phyloP scores from a whole-genome alignment of 345 rosid genomes.

The Citrus glauca region DNA sequence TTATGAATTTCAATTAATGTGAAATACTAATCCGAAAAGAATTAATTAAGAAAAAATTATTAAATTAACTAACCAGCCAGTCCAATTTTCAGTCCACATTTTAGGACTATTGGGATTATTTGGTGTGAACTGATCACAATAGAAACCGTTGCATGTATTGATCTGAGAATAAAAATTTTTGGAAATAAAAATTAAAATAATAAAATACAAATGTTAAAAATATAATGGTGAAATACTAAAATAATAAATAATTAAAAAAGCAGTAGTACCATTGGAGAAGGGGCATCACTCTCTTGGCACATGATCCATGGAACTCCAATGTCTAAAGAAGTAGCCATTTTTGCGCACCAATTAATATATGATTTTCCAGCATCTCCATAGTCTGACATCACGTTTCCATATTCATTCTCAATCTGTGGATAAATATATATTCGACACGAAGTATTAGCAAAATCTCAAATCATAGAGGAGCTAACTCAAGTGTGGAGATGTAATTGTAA shows the following conservation, averaged over 20 bases:
- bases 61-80: conserved; percentile 45
- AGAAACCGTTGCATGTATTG: conserved; percentile 53
- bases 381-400: conserved; percentile 48
- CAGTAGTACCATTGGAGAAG: conserved; percentile 35
- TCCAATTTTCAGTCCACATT: conserved; percentile 75
- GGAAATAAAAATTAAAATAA: no score
- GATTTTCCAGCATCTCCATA: conserved; percentile 58
- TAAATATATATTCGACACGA: background rate
- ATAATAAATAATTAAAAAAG: background rate
- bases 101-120: conserved; percentile 38
- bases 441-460: background rate
- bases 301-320: conserved; percentile 84
- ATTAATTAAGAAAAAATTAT: background rate
- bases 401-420: conserved; percentile 74
- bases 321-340: conserved; percentile 54
- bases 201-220: background rate
- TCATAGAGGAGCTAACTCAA: no score
- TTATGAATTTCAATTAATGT: background rate
- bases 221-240: background rate
- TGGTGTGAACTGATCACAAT: conserved; percentile 43
- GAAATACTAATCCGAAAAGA: background rate
- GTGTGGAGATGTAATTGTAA: background rate
- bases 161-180: conserved; percentile 22
- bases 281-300: conserved; percentile 72
- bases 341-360: conserved; percentile 66